Evolutionary conservation across 345 rosid species (phyloP), one percentile per base, ranked within the genome.

Genomic region (Euphorbia tirucalli): DNA sequence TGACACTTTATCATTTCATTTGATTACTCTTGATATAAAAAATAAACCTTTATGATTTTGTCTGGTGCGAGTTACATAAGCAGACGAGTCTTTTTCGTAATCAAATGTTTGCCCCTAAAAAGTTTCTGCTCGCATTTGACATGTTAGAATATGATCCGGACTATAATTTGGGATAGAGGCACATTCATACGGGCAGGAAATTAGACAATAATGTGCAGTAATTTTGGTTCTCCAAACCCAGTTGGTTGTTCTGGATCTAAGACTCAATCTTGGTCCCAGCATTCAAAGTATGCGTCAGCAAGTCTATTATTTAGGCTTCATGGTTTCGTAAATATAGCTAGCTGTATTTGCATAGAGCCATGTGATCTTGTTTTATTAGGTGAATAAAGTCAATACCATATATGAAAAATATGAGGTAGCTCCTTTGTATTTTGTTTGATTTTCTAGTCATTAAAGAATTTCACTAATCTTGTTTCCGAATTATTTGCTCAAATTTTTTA

Each of bases 11-110:
- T 48, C 11, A 4, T 62, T 56, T 77, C 59, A 5, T 69, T 71
- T 68, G 65, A 39, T 60, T 72, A 24, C 61, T 61, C 32, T 41
- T 27, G 70, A 11, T 68, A 24, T 22, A 28, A 32, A 59, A 46
- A 15, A 31, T 21, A 46, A 28, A 13, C 55, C 43, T 18, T n/a
- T 24, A 5, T 54, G 31, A 22, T 44, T 61, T 63, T 44, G 27
- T 46, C 22, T 18, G 32, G 19, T n/a, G n/a, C n/a, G 49, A 64
- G 62, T 75, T 55, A 24, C 76, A 76, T 83, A 78, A 78, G 71
- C 58, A 15, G 32, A 50, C 55, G 68, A 41, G 25, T 54, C 28
- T 15, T 16, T 46, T 24, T 28, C 68, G 65, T 61, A 30, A 49
- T 74, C 71, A 64, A 68, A 62, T 72, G 37, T 61, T 70, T 74